A percentile compares a stretch with the other conserved stretches of the same genome.
Conservation (phyloP, 257 asterid genomes). For the Agastache rugosa region DNA sequence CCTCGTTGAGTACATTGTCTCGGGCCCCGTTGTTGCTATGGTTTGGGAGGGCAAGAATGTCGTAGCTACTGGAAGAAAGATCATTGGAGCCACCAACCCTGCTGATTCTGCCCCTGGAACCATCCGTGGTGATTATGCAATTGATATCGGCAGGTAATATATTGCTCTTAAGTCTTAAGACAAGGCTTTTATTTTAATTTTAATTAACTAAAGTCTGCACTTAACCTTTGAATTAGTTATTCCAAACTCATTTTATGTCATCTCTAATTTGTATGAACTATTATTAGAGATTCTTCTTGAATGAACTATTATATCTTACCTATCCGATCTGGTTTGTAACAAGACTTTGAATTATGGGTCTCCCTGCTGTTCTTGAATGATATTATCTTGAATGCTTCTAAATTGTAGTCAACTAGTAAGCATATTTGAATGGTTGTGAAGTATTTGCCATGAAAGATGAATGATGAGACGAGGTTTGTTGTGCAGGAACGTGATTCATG, state of each 20-base stretch:
- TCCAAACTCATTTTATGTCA: neutral
- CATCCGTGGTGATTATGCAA: constrained; percentile 92
- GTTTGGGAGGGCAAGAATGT: constrained; percentile 98
- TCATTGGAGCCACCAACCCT: constrained; percentile 98
- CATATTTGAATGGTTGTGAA: too few relatives aligned
- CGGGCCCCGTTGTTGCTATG: constrained; percentile 99
- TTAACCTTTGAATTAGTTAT: neutral
- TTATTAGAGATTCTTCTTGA: too few relatives aligned
- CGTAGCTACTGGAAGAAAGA: constrained; percentile 87
- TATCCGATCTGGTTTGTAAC: too few relatives aligned
- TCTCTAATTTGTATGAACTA: too few relatives aligned
- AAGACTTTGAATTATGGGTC: neutral
- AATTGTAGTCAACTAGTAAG: too few relatives aligned
- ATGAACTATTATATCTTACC: too few relatives aligned
- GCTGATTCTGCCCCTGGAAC: constrained; percentile 95
- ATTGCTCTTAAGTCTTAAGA: neutral
- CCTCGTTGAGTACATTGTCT: constrained; percentile 83
- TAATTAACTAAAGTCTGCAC: too few relatives aligned
- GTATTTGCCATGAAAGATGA: neutral
- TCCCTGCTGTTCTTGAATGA: neutral
- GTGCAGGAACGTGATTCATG: constrained; percentile 90
- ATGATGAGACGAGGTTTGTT: neutral
- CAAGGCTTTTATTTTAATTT: too few relatives aligned
- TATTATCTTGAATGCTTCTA: neutral
- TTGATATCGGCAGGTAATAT: constrained; percentile 82